Percentiles rank a stretch among this genome's conserved stretches.
Evolutionary conservation across 164 flowering plant species (phyloP).

Genomic region (Malania oleifera): DNA sequence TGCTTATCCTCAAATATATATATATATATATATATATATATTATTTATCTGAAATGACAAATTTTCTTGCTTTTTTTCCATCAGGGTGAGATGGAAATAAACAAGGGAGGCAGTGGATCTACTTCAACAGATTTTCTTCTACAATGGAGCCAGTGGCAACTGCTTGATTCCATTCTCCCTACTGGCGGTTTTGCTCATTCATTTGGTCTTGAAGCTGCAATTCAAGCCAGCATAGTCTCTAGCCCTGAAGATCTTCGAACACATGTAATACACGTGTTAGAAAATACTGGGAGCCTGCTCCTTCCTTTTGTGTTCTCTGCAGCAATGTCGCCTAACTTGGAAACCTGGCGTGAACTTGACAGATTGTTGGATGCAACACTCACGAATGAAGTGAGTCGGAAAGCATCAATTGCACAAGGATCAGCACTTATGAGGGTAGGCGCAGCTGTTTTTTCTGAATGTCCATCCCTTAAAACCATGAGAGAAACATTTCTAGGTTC

Average conservation of each 20-base stretch:
- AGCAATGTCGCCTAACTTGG: slow-evolving; percentile 40
- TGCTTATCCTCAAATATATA: too few relatives aligned
- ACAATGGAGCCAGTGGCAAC: slow-evolving; percentile 92
- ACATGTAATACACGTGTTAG: slow-evolving; percentile 52
- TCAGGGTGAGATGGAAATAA: slow-evolving; percentile 23
- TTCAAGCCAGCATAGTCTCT: slow-evolving; percentile 52
- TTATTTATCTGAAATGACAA: too few relatives aligned
- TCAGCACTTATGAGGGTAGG: slow-evolving; percentile 84
- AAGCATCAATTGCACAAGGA: slow-evolving; percentile 83
- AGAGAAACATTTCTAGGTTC: slow-evolving; percentile 37
- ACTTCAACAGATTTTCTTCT: slow-evolving; percentile 17
- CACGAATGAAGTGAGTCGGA: slow-evolving; percentile 72
- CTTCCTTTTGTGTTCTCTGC: slow-evolving; percentile 80
- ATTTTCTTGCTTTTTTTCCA: slow-evolving; percentile 9
- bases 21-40: too few relatives aligned
- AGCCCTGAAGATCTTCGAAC: slow-evolving; percentile 51
- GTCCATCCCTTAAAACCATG: slow-evolving; percentile 62
- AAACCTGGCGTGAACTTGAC: slow-evolving; percentile 59
- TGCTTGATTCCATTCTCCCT: slow-evolving; percentile 85
- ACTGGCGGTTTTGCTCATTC: slow-evolving; percentile 99
- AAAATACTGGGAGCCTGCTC: slow-evolving; percentile 82
- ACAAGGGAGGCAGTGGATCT: slow-evolving; percentile 10
- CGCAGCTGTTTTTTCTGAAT: slow-evolving; percentile 65
- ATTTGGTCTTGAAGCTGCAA: slow-evolving; percentile 85
- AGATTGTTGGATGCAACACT: slow-evolving; percentile 63